Evolutionary conservation across 1,284 basidiomycete species (phyloP).

Genomic region (Cutaneotrichosporon curvatum): DNA sequence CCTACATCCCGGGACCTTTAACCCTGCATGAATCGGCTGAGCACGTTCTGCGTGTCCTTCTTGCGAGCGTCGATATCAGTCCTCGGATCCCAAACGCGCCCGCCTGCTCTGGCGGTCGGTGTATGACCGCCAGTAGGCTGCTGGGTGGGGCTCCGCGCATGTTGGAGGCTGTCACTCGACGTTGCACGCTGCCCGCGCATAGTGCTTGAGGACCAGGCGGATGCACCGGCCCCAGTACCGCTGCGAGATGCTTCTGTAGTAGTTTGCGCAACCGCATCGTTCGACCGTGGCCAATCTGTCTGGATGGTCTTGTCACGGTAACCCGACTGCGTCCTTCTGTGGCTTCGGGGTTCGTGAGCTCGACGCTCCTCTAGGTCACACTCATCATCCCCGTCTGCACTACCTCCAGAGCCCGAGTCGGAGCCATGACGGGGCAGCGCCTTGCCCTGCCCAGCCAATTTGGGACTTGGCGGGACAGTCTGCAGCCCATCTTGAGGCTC

Average conservation of each 20-base stretch:
- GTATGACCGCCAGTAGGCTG: neutral
- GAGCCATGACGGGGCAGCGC: neutral
- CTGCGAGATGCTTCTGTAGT: too few relatives aligned
- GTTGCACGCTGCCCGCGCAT: too few relatives aligned
- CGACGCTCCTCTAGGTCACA: constrained; percentile 18
- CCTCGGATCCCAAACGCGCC: constrained; percentile 30
- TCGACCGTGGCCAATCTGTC: constrained; percentile 22
- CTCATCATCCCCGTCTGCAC: constrained; percentile 36
- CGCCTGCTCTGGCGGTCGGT: neutral
- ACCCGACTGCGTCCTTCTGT: constrained; percentile 3
- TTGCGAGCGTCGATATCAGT: constrained; percentile 48
- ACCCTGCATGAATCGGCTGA: constrained; percentile 54
- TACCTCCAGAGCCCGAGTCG: constrained; percentile 18
- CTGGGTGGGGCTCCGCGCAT: constrained; percentile 6
- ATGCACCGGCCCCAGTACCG: too few relatives aligned
- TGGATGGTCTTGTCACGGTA: constrained; percentile 34
- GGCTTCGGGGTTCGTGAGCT: neutral
- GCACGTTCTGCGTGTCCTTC: constrained; percentile 69
- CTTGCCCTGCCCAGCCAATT: neutral
- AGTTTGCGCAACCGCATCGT: constrained; percentile 31
- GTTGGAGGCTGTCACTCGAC: too few relatives aligned
- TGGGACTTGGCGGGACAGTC: constrained; percentile 26
- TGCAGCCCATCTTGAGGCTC: constrained; percentile 5
- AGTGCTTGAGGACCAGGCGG: too few relatives aligned
- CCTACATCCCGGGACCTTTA: too few relatives aligned